These are phyloP conservation scores for Pichia nakasei DNA, from an alignment of 805 yeast species.

Conservation along the genomic window DNA sequence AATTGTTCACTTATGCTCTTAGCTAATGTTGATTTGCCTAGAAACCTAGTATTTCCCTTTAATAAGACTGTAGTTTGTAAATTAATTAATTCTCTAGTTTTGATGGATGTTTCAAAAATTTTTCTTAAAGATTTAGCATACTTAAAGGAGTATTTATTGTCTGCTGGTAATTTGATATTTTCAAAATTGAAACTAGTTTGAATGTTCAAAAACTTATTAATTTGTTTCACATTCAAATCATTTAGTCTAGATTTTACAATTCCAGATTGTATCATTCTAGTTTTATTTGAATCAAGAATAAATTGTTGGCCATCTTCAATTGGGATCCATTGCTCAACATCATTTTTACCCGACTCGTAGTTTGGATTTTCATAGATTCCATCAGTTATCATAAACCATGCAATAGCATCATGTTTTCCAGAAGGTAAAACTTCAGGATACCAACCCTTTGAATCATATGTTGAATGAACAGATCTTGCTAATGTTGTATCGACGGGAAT, in stretches of 20 bases:
- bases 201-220: slow-evolving; percentile 9
- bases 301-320: slow-evolving; percentile 30
- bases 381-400: slow-evolving; percentile 74
- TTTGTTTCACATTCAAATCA: neutral
- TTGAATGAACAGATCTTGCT: slow-evolving; percentile 46
- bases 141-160: slow-evolving; percentile 26
- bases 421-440: slow-evolving; percentile 38
- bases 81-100: slow-evolving; percentile 23
- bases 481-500: slow-evolving; percentile 64
- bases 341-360: slow-evolving; percentile 4
- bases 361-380: slow-evolving; percentile 28
- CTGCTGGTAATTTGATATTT: slow-evolving; percentile 2
- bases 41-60: slow-evolving; percentile 60
- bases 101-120: slow-evolving; percentile 45
- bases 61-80: slow-evolving; percentile 58
- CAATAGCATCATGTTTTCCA: slow-evolving; percentile 62
- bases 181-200: slow-evolving; percentile 7
- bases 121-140: slow-evolving; percentile 45
- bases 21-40: slow-evolving; percentile 69
- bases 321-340: slow-evolving; percentile 12
- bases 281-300: slow-evolving; percentile 56
- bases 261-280: slow-evolving; percentile 66
- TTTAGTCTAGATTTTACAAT: slow-evolving; percentile 33
- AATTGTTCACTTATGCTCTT: slow-evolving; percentile 43
- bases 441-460: slow-evolving; percentile 19